These are phyloP conservation scores for Eleusine coracana DNA, from an alignment of 176 grass and related monocot genomes.

Conservation along the genomic window DNA sequence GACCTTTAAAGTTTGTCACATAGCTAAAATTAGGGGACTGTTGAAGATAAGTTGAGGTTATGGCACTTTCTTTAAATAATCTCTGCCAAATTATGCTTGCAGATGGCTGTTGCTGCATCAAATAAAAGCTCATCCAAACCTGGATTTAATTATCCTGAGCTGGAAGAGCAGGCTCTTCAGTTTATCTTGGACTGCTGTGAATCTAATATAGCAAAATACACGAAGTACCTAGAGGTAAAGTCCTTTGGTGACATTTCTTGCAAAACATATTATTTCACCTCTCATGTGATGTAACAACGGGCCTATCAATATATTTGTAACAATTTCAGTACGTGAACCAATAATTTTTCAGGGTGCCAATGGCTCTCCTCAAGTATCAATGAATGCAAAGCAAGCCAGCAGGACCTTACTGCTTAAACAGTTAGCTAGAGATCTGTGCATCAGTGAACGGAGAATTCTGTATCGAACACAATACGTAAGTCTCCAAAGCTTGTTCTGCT, in stretches of 20 bases:
- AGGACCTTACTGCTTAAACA: constrained; percentile 85
- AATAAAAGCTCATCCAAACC: constrained; percentile 62
- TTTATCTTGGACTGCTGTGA: constrained; percentile 94
- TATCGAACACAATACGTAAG: constrained; percentile 92
- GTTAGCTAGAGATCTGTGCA: constrained; percentile 83
- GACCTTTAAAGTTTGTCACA: constrained; percentile 7
- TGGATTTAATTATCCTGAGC: constrained; percentile 65
- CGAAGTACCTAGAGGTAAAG: constrained; percentile 78
- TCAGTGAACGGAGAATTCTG: constrained; percentile 85
- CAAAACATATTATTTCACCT: constrained; percentile 12
- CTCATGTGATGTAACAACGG: background rate
- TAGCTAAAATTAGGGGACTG: constrained; percentile 2
- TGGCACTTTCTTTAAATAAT: background rate
- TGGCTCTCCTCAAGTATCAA: constrained; percentile 37
- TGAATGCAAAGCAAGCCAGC: constrained; percentile 71
- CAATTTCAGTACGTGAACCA: background rate
- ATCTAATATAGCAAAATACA: constrained; percentile 74
- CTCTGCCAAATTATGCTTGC: constrained; percentile 37
- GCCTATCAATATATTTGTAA: background rate
- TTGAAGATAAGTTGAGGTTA: constrained; percentile 24
- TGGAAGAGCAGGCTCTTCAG: constrained; percentile 89
- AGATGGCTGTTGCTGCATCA: constrained; percentile 91
- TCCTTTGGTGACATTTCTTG: constrained; percentile 28
- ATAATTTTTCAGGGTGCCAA: constrained; percentile 56
- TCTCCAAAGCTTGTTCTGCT: background rate